These are phyloP conservation scores for Cystobasidium ongulense DNA, from an alignment of 768 basidiomycete species.

Conservation along the genomic window DNA sequence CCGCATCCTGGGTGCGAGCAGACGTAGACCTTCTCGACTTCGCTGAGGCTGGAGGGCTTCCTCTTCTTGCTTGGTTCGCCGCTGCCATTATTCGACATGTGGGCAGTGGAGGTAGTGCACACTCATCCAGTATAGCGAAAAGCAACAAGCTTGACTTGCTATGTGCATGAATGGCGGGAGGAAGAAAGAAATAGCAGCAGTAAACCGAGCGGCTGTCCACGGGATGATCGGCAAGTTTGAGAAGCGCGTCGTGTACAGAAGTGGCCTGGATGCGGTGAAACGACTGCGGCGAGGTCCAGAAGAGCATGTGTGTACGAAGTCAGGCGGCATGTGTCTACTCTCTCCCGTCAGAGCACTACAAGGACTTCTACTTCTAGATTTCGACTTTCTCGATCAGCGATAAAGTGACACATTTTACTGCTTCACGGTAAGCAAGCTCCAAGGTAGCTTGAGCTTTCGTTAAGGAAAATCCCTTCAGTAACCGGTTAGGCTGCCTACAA, in stretches of 20 bases:
- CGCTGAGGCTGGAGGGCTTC: background rate
- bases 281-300: too few species aligned
- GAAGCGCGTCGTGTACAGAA: too few species aligned
- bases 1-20: constrained; percentile 3
- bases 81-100: background rate
- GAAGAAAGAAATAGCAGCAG: background rate
- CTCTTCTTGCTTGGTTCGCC: background rate
- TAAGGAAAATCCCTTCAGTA: too few species aligned
- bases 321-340: too few species aligned
- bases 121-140: background rate
- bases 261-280: too few species aligned
- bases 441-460: too few species aligned
- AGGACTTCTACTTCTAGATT: background rate
- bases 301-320: too few species aligned
- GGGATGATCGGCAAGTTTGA: background rate
- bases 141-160: background rate
- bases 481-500: too few species aligned
- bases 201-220: background rate
- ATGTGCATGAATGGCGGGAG: background rate
- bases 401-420: background rate
- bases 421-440: too few species aligned
- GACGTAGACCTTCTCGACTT: background rate
- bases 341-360: background rate
- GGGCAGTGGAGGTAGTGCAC: background rate
- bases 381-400: background rate